Evolutionary conservation across 2,329 filamentous ascomycete species (phyloP), one percentile per base, ranked within the genome.

Genomic region (Xylariaceae sp.): DNA sequence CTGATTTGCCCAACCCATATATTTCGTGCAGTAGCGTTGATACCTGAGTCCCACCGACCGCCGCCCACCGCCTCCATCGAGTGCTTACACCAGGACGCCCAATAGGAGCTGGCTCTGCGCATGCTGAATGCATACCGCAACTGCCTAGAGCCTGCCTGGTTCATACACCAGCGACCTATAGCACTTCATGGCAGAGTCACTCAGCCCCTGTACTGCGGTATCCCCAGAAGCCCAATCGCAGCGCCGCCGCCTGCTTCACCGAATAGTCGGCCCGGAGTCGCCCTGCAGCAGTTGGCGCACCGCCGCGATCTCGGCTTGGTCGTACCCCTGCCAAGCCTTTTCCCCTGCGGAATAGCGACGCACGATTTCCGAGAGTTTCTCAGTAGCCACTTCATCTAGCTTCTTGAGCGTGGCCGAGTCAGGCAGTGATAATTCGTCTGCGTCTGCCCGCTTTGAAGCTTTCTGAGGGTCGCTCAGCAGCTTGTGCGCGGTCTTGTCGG

Each of bases 361-460:
- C 40, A 89, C 75, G 47, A 92, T 89, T 54, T 90, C 83, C 1
- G 74, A 72, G 11, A 93, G 68, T 58, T 87, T 89, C 37, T 68
- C 65, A 1, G 83, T 90, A 15, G 86, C 83, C 37, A 74, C 58
- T 53, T 84, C 73, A 45, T 86, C 82, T 31, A 93, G 67, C 47
- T 72, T 76, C 53, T 82, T 68, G 8, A 87, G 62, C 1, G 74
- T 80, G 31, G 64, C 62, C 17, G 68, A 52, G 10, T 72, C 64
- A 3, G 81, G 81, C 3, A 77, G 53, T 2, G 68, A 48, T 36
- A 77, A 65, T 10, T 63, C 67, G 16, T 71, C 71, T 15, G 58
- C 47, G 16, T 72, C 72, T 7, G 57, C 50, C 37, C 64, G 62
- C 44, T 67, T 72, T 34, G 65, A 60, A 13, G 53, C 40, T 42